phyloP scores from a whole-genome alignment of 306 rosid species.

The Boehmeria nivea region DNA sequence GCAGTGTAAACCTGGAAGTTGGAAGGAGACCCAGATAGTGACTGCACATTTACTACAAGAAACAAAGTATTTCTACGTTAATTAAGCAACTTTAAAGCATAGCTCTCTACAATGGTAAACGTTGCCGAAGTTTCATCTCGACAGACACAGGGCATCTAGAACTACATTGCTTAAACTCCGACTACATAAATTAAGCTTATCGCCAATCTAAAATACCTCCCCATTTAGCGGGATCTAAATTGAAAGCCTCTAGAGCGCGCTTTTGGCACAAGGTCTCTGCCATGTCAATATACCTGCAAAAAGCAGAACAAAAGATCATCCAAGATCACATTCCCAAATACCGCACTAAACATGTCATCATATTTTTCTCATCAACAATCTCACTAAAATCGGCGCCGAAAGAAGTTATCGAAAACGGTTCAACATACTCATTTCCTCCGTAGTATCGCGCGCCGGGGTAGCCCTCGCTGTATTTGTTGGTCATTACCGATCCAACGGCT shows the following conservation, averaged over 20 bases:
- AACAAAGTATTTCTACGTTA: conserved; percentile 23
- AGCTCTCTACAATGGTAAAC: not conserved
- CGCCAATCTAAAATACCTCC: conserved; percentile 54
- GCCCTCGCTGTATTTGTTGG: conserved; percentile 96
- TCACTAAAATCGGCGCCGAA: no score
- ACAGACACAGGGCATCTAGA: not conserved
- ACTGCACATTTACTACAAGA: conserved; percentile 85
- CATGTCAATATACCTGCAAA: conserved; percentile 93
- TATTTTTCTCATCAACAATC: no score
- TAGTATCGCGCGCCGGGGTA: conserved; percentile 99
- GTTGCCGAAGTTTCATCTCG: not conserved
- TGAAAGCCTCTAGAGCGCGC: conserved; percentile 79
- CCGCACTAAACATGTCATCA: no score
- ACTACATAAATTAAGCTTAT: not conserved
- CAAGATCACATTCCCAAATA: not conserved
- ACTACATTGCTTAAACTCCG: not conserved
- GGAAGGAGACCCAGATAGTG: conserved; percentile 89
- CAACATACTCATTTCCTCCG: conserved; percentile 85
- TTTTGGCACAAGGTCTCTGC: conserved; percentile 96
- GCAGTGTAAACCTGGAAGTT: conserved; percentile 96
- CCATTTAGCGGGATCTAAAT: conserved; percentile 87
- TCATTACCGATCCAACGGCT: conserved; percentile 98
- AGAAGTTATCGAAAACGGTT: not conserved
- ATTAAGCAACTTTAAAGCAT: conserved; percentile 13
- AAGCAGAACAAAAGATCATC: conserved; percentile 19